A percentile compares a stretch with the other conserved stretches of the same genome.
These are phyloP conservation scores for Lichtheimia corymbifera DNA, from an alignment of 371 early-diverging fungal genomes.

Conservation along the genomic window DNA sequence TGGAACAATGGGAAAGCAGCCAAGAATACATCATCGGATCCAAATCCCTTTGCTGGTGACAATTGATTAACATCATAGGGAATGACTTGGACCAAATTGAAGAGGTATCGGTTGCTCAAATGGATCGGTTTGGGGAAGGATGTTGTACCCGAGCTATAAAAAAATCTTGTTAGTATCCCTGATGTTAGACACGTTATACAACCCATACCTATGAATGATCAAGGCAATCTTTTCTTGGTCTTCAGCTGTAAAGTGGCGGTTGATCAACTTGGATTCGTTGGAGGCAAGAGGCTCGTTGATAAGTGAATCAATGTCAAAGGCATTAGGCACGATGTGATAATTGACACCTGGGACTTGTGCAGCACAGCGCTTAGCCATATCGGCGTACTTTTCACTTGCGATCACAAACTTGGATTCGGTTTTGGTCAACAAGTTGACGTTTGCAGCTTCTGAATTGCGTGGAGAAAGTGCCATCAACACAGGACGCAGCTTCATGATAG, in stretches of 20 bases:
- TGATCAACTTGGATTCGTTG: background rate
- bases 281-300: background rate
- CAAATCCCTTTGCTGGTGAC: background rate
- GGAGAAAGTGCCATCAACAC: conserved; percentile 26
- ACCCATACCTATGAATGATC: conserved; percentile 15
- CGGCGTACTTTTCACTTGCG: conserved; percentile 11
- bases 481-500: conserved; percentile 23
- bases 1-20: conserved; percentile 10
- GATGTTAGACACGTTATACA: background rate
- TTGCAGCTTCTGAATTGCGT: conserved; percentile 33
- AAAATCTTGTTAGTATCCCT: background rate
- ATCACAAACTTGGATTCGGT: conserved; percentile 17
- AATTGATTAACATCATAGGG: no score
- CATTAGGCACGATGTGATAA: background rate
- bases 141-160: conserved; percentile 25
- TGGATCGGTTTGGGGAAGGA: conserved; percentile 30
- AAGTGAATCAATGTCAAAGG: conserved; percentile 11
- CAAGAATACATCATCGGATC: conserved; percentile 2
- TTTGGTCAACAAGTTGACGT: conserved; percentile 20
- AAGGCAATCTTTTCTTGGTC: conserved; percentile 18
- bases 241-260: background rate
- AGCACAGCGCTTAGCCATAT: conserved; percentile 4
- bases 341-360: background rate
- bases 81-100: conserved; percentile 5
- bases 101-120: conserved; percentile 26